A percentile compares a stretch with the other conserved stretches of the same genome.
These are phyloP conservation scores for Sordariomycetes sp. DNA, from an alignment of 2,329 filamentous ascomycete genomes.

Conservation along the genomic window DNA sequence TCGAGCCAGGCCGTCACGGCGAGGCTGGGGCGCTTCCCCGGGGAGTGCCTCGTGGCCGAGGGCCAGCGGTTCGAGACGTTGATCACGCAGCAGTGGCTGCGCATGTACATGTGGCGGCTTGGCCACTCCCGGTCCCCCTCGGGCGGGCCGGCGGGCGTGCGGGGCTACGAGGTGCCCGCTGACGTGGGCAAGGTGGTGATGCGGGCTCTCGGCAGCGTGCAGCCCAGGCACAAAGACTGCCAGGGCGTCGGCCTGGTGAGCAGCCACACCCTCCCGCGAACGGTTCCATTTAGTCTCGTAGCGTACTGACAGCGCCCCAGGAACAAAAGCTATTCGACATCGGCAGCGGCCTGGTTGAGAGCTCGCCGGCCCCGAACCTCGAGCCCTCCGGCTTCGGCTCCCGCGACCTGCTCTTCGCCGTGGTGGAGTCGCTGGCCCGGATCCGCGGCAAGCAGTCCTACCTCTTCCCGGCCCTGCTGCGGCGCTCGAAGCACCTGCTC, in stretches of 20 bases:
- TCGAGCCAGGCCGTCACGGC: conserved; percentile 12
- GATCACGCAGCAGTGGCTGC: conserved; percentile 20
- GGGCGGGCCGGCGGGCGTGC: conserved; percentile 5
- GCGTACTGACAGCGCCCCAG: conserved; percentile 7
- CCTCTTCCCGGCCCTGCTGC: conserved; percentile 15
- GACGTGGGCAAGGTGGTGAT: conserved; percentile 19
- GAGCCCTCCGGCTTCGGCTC: conserved; percentile 15
- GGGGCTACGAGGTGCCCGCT: conserved; percentile 11
- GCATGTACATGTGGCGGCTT: conserved; percentile 19
- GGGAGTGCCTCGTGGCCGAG: conserved; percentile 16
- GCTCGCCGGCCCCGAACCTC: conserved; percentile 10
- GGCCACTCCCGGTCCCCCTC: conserved; percentile 14
- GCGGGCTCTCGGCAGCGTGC: conserved; percentile 13
- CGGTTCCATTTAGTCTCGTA: not conserved
- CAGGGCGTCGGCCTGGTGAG: conserved; percentile 20
- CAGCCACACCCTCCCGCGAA: not conserved
- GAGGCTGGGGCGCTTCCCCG: conserved; percentile 14
- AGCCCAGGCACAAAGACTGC: conserved; percentile 17
- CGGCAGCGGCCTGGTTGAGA: conserved; percentile 18
- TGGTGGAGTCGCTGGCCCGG: conserved; percentile 14
- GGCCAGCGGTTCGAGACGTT: conserved; percentile 21
- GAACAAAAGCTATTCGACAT: conserved; percentile 22
- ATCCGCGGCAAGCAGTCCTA: conserved; percentile 16
- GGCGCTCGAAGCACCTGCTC: conserved; percentile 10
- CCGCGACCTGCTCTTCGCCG: conserved; percentile 15